Evolutionary conservation across 108 stramenopile genomes (phyloP), one percentile per base, ranked within the genome.

Genomic region (Skeletonema grethae): DNA sequence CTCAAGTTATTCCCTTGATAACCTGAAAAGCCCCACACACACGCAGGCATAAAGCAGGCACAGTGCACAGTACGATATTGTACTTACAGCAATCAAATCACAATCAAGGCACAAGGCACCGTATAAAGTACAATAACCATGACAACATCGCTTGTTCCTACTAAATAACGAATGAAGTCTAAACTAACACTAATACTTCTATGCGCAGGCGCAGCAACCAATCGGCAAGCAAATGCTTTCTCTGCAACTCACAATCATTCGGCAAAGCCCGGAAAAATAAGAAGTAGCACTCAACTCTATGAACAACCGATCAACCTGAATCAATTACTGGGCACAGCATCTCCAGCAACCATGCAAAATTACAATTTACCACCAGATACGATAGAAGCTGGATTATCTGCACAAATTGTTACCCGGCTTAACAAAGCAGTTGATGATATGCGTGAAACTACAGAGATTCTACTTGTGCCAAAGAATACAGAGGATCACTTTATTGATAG

Each of bases 401-500:
- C 64, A 6, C 73, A 63, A 46, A 58, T 73, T 28, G 34, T 73
- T 34, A 58, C 57, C 12, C 56, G 64, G 22, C 39, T 55, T 53
- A 63, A 48, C 20, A 73, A 73, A 38, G 53, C 73, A 16, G 15
- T 58, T 8, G 64, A 73, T 5, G 38, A 39, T 11, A 39, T 0
- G 38, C 38, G 38, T 10, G 73, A 73, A 45, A 18, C 73, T 7
- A 73, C 73, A 6, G 73, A 73, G 24, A 18, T 73, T 11, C 3
- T 65, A 65, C 32, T 73, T 28, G 55, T 29, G 22, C 64, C 73
- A 7, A 88, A 88, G 63, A 72, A 72, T 50, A 16, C 36, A n/a
- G 65, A 73, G 36, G 85, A 87, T 9, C 53, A 84, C 63, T 77
- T 84, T 50, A 87, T 88, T 12, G 90, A 89, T 65, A 85, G 69